A percentile compares a stretch with the other conserved stretches of the same genome.
Conservation (phyloP, 306 rosid species). For the Senna tora region DNA sequence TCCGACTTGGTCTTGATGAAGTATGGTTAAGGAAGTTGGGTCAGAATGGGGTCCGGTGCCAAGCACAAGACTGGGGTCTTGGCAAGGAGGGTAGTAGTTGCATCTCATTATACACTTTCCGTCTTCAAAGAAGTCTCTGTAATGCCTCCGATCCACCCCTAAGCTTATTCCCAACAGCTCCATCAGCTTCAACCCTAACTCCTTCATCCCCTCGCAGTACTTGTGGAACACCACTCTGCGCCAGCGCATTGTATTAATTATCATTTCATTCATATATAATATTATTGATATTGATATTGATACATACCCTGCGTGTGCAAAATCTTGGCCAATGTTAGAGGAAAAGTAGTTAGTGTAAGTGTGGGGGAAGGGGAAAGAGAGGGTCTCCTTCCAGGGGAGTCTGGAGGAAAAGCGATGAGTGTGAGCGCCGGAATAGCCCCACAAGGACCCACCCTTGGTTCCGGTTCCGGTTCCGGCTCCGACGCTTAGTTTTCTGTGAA, state of each 20-base stretch:
- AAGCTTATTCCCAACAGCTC: conserved; percentile 68
- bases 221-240: conserved; percentile 54
- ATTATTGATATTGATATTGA: too few relatives aligned
- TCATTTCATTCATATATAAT: too few relatives aligned
- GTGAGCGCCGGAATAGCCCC: conserved; percentile 76
- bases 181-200: conserved; percentile 48
- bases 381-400: conserved; percentile 82
- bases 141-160: conserved; percentile 52
- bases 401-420: conserved; percentile 64
- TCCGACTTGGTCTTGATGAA: conserved; percentile 64
- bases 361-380: conserved; percentile 57
- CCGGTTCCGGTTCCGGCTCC: too few relatives aligned
- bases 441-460: conserved; percentile 38
- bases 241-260: too few relatives aligned
- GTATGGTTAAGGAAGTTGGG: conserved; percentile 70
- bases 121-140: conserved; percentile 57
- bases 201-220: conserved; percentile 65
- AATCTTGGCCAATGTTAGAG: conserved; percentile 46
- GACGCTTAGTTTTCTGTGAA: conserved; percentile 38
- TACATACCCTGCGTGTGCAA: conserved; percentile 59
- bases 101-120: conserved; percentile 63
- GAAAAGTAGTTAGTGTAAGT: conserved; percentile 44
- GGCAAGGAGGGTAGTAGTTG: conserved; percentile 66
- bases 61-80: conserved; percentile 48
- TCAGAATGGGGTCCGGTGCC: conserved; percentile 87